Percentiles rank a stretch among this genome's conserved stretches.
These are phyloP conservation scores for Pythium dissotocum DNA, from an alignment of 352 stramenopile genomes.

Conservation along the genomic window DNA sequence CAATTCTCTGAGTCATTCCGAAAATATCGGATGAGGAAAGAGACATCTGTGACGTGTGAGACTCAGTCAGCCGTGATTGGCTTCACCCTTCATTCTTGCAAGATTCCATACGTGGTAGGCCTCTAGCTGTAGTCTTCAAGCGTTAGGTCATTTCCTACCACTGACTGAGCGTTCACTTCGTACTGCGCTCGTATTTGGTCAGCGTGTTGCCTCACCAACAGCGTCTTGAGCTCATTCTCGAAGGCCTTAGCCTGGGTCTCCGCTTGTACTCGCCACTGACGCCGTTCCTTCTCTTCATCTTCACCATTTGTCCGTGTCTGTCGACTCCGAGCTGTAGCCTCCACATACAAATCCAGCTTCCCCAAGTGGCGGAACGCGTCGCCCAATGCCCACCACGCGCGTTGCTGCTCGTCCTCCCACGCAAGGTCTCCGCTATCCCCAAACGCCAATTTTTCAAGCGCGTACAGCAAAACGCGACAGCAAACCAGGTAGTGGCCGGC, in stretches of 20 bases:
- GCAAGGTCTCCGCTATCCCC: not conserved
- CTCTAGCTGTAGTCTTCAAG: slow-evolving; percentile 8
- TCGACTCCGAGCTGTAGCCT: slow-evolving; percentile 34
- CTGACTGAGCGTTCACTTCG: not conserved
- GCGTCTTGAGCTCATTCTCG: slow-evolving; percentile 26
- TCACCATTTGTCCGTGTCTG: not conserved
- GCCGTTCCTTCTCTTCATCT: slow-evolving; percentile 2
- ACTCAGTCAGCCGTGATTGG: too few relatives aligned
- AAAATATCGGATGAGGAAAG: not conserved
- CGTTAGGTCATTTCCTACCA: not conserved
- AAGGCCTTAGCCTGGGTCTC: slow-evolving; percentile 30
- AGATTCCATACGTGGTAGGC: too few relatives aligned
- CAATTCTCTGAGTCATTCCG: not conserved
- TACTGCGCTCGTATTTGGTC: slow-evolving; percentile 32
- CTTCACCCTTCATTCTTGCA: too few relatives aligned
- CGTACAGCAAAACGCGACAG: slow-evolving; percentile 46
- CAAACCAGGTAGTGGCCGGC: slow-evolving; percentile 62
- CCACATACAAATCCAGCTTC: slow-evolving; percentile 50
- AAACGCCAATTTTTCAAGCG: slow-evolving; percentile 32
- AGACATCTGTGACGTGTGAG: too few relatives aligned
- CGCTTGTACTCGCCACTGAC: slow-evolving; percentile 26
- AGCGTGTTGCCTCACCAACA: slow-evolving; percentile 31
- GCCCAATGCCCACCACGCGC: slow-evolving; percentile 54
- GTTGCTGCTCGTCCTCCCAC: slow-evolving; percentile 20
- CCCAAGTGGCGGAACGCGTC: slow-evolving; percentile 68